A percentile compares a stretch with the other conserved stretches of the same genome.
These are phyloP conservation scores for Kuraishia hungarica DNA, from an alignment of 805 yeast species.

Conservation along the genomic window DNA sequence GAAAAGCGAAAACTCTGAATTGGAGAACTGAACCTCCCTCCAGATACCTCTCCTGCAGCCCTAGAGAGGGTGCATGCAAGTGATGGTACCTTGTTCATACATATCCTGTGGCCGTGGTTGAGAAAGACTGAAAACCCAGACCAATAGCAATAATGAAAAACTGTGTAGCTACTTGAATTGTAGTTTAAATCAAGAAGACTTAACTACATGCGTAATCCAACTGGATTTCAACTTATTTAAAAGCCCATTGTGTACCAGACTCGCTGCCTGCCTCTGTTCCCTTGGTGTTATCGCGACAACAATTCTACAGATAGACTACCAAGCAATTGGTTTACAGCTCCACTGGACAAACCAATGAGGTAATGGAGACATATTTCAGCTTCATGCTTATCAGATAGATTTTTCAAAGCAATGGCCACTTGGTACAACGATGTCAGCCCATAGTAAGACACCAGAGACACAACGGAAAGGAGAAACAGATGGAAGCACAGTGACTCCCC, in stretches of 20 bases:
- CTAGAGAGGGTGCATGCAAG: too few relatives aligned
- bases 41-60: too few relatives aligned
- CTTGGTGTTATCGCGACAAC: neutral
- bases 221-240: neutral
- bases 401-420: neutral
- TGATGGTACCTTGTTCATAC: neutral
- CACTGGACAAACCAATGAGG: neutral
- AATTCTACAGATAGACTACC: neutral
- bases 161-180: neutral
- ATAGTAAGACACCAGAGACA: neutral
- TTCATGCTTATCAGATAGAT: neutral
- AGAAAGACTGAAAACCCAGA: neutral
- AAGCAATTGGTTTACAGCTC: neutral
- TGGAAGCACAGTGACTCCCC: slow-evolving; percentile 3
- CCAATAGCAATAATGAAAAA: too few relatives aligned
- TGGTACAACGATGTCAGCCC: neutral
- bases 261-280: neutral
- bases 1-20: too few relatives aligned
- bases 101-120: neutral
- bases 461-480: neutral
- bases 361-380: neutral
- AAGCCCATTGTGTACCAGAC: neutral
- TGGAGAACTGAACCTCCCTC: too few relatives aligned
- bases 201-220: neutral
- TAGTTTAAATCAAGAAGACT: neutral